phyloP scores from a whole-genome alignment of 2,329 filamentous ascomycete genomes.

The Hymenoscyphus linearis region DNA sequence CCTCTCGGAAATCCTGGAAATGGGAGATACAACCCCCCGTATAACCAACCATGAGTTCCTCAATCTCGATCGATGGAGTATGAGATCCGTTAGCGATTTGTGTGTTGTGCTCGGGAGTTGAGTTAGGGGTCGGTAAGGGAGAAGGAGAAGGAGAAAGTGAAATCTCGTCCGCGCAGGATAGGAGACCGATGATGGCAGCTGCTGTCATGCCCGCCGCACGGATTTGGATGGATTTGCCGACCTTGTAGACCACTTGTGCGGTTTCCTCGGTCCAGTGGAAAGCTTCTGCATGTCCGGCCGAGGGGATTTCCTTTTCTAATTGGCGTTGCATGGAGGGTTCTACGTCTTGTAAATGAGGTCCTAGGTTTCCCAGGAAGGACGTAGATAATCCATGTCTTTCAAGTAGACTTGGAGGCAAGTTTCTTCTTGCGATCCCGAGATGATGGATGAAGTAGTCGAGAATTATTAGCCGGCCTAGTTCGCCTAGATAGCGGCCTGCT shows the following conservation, averaged over 20 bases:
- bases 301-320: constrained; percentile 50
- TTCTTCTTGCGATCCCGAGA: constrained; percentile 14
- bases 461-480: constrained; percentile 72
- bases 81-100: not conserved
- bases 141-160: constrained; percentile 23
- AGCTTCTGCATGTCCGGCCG: constrained; percentile 37
- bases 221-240: constrained; percentile 64
- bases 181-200: constrained; percentile 64
- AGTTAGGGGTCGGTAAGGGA: not conserved
- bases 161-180: constrained; percentile 65
- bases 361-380: constrained; percentile 65
- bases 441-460: constrained; percentile 72
- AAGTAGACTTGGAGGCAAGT: constrained; percentile 19
- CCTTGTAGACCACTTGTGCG: constrained; percentile 56
- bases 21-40: constrained; percentile 77
- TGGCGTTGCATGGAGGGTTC: constrained; percentile 38
- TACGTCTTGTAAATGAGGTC: constrained; percentile 43
- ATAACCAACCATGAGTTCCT: constrained; percentile 70
- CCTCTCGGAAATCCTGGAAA: constrained; percentile 66
- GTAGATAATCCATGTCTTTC: constrained; percentile 49
- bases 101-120: constrained; percentile 9
- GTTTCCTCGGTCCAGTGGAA: constrained; percentile 60
- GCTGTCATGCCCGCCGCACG: constrained; percentile 71
- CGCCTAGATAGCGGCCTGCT: constrained; percentile 85
- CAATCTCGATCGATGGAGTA: constrained; percentile 24